Evolutionary conservation across 805 yeast genomes (phyloP).

Genomic region (Pichia kluyveri): DNA sequence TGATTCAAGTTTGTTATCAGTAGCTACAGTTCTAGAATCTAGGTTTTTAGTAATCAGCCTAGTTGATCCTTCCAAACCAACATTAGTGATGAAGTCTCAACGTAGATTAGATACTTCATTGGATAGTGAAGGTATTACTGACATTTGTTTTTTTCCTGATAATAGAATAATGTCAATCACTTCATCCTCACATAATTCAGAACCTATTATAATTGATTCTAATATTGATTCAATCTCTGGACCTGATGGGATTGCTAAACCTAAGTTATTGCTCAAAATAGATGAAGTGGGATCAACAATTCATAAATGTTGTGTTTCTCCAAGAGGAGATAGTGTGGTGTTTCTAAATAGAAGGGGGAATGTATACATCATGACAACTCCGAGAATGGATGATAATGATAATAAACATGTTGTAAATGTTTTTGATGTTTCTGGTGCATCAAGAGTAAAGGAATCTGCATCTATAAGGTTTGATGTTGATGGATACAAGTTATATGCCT

Average conservation of each 20-base stretch:
- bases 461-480: conserved; percentile 65
- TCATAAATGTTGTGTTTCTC: conserved; percentile 67
- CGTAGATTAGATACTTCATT: conserved; percentile 54
- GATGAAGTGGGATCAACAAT: conserved; percentile 78
- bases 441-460: conserved; percentile 68
- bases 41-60: conserved; percentile 70
- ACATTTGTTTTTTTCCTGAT: conserved; percentile 62
- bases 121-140: conserved; percentile 87
- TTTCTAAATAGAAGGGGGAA: conserved; percentile 72
- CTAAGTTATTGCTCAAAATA: conserved; percentile 50
- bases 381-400: conserved; percentile 44
- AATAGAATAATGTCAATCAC: conserved; percentile 44
- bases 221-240: conserved; percentile 38
- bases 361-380: conserved; percentile 59
- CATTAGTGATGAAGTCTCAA: conserved; percentile 59
- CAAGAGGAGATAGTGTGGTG: conserved; percentile 80
- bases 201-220: conserved; percentile 62
- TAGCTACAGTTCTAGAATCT: conserved; percentile 71
- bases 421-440: conserved; percentile 73
- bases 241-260: conserved; percentile 42
- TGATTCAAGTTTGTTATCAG: conserved; percentile 60
- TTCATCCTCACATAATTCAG: conserved; percentile 53
- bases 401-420: conserved; percentile 55
- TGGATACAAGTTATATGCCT: conserved; percentile 67
- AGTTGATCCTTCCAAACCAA: conserved; percentile 52